Evolutionary conservation across 164 flowering plant genomes (phyloP).

Genomic region (Magnolia changhungtana): DNA sequence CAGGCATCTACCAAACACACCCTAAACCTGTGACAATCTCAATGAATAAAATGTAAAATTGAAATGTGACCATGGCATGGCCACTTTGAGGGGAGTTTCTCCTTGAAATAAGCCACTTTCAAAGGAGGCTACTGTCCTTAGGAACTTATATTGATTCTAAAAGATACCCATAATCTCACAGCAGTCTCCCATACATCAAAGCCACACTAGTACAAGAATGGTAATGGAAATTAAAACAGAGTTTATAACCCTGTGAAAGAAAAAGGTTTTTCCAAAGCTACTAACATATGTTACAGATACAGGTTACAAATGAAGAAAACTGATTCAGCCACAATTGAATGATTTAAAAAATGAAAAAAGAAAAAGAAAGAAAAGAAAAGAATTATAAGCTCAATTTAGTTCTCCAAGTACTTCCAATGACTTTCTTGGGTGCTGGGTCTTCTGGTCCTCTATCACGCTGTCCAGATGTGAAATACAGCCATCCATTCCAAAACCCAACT

Average conservation of each 20-base stretch:
- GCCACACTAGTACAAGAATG: neutral
- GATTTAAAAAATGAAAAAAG: neutral
- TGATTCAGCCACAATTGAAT: slow-evolving; percentile 4
- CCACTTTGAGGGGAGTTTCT: no score
- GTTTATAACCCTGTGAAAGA: neutral
- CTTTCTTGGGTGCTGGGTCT: slow-evolving; percentile 78
- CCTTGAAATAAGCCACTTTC: no score
- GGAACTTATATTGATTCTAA: no score
- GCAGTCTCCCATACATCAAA: no score
- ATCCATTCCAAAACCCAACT: slow-evolving; percentile 82
- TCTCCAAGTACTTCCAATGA: slow-evolving; percentile 76
- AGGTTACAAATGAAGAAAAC: neutral
- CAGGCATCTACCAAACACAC: no score
- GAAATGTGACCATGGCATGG: no score
- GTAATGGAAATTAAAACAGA: neutral
- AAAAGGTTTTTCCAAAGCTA: neutral
- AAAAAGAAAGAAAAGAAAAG: no score
- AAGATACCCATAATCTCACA: no score
- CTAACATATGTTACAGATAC: neutral
- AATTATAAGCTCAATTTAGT: slow-evolving; percentile 57
- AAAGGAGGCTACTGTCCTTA: no score
- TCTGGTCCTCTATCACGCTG: slow-evolving; percentile 91
- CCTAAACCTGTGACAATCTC: no score
- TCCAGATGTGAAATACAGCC: slow-evolving; percentile 91
- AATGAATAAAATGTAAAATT: no score